phyloP scores from a whole-genome alignment of 257 asterid genomes.

The Przewalskia tangutica region DNA sequence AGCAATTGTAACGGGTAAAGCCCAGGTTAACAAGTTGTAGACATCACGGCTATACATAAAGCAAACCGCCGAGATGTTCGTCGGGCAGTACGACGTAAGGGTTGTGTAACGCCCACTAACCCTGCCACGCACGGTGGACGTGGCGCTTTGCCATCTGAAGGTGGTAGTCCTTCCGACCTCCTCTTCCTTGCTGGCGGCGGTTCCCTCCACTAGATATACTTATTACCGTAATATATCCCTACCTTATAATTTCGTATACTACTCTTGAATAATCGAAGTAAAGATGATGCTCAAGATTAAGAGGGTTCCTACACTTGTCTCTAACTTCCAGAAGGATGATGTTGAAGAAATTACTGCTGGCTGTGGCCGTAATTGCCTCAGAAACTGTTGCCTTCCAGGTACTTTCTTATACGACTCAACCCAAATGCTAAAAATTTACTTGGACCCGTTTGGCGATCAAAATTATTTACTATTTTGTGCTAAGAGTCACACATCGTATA shows the following conservation, averaged over 20 bases:
- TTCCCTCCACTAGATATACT: background rate
- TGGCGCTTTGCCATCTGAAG: constrained; percentile 95
- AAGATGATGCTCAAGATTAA: constrained; percentile 14
- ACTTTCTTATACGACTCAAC: too few relatives aligned
- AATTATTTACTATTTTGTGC: too few relatives aligned
- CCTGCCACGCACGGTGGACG: constrained; percentile 99
- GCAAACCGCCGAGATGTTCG: constrained; percentile 64
- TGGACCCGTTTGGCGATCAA: too few relatives aligned
- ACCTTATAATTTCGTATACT: background rate
- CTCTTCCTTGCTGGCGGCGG: constrained; percentile 99
- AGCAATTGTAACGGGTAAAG: constrained; percentile 8
- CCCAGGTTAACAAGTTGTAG: constrained; percentile 40
- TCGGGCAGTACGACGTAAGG: constrained; percentile 55
- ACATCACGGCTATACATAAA: constrained; percentile 85
- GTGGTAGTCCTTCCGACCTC: constrained; percentile 97
- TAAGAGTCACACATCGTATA: too few relatives aligned
- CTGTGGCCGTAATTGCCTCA: constrained; percentile 17
- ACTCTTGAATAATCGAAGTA: too few relatives aligned
- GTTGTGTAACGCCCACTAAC: constrained; percentile 58
- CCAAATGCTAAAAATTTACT: too few relatives aligned
- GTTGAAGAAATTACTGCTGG: constrained; percentile 8
- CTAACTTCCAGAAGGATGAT: constrained; percentile 18
- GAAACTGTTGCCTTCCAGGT: constrained; percentile 19
- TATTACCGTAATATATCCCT: background rate
- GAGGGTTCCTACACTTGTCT: constrained; percentile 20